Conservation (phyloP, 495 filamentous ascomycete genomes). For the Apodospora peruviana region DNA sequence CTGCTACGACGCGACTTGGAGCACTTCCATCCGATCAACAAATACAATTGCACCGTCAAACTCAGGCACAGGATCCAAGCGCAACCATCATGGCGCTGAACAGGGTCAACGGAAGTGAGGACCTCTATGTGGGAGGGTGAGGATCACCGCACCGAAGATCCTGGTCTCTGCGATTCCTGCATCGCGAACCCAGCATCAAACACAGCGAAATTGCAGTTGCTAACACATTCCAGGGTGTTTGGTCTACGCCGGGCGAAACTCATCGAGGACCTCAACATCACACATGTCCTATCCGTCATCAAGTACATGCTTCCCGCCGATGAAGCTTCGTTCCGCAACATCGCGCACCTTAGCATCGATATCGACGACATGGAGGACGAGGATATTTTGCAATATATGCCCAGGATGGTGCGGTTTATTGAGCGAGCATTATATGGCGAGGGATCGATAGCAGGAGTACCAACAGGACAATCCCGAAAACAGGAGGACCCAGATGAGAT, state of each 20-base stretch:
- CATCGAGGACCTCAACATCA: constrained; percentile 68
- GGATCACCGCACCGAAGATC: constrained; percentile 15
- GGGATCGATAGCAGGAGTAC: constrained; percentile 14
- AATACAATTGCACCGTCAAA: too few relatives aligned
- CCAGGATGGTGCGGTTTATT: constrained; percentile 74
- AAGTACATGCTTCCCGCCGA: constrained; percentile 33
- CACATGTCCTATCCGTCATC: constrained; percentile 81
- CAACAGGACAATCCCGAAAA: background rate
- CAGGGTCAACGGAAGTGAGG: constrained; percentile 60
- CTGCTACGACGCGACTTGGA: too few relatives aligned
- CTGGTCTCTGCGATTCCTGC: constrained; percentile 1
- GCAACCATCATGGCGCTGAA: constrained; percentile 27
- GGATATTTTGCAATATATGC: constrained; percentile 76
- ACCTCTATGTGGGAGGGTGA: constrained; percentile 83
- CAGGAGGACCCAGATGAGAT: constrained; percentile 9
- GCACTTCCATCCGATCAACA: too few relatives aligned
- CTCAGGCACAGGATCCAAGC: background rate
- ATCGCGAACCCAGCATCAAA: too few relatives aligned
- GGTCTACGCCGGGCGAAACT: constrained; percentile 62
- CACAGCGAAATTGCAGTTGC: too few relatives aligned
- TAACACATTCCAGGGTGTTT: constrained; percentile 58
- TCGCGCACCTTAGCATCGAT: constrained; percentile 69
- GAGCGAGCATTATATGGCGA: constrained; percentile 55
- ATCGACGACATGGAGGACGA: constrained; percentile 85
- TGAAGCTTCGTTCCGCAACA: constrained; percentile 38